Percentiles rank a stretch among this genome's conserved stretches.
phyloP scores from a whole-genome alignment of 2,329 filamentous ascomycete species.

The Myriosclerotinia scirpicola region DNA sequence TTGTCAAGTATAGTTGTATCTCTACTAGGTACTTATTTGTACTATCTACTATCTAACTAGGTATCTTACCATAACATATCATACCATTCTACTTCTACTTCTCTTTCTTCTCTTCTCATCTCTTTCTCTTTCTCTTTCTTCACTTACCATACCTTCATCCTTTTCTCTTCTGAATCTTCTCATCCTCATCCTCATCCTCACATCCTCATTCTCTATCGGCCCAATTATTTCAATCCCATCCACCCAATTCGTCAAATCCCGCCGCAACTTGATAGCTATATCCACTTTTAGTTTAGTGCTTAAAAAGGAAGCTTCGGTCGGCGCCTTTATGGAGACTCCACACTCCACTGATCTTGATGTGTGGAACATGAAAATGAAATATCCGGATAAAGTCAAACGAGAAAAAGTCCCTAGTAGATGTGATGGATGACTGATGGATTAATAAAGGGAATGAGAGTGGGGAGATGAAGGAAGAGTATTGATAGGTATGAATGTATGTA shows the following conservation, averaged over 20 bases:
- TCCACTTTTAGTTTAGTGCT: constrained; percentile 3
- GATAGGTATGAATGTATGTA: too few species aligned
- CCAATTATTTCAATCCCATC: neutral
- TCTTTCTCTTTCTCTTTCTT: too few species aligned
- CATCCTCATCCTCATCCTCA: neutral
- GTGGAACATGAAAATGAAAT: neutral
- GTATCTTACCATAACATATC: too few species aligned
- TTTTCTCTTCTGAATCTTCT: neutral
- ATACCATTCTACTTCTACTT: too few species aligned
- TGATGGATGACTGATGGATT: too few species aligned
- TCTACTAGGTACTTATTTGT: neutral
- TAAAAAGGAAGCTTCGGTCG: neutral
- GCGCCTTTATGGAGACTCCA: constrained; percentile 19
- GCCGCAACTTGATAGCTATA: neutral
- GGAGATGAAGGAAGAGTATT: too few species aligned
- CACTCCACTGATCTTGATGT: neutral
- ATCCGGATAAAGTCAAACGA: constrained; percentile 12
- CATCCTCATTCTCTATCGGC: neutral
- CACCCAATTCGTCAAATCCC: neutral
- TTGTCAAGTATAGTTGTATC: too few species aligned
- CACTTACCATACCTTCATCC: neutral
- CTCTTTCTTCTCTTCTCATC: neutral
- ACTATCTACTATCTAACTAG: neutral
- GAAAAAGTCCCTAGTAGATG: too few species aligned
- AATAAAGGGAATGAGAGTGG: too few species aligned